These are phyloP conservation scores for Colletotrichum siamense DNA, from an alignment of 2,329 filamentous ascomycete species.

Conservation along the genomic window DNA sequence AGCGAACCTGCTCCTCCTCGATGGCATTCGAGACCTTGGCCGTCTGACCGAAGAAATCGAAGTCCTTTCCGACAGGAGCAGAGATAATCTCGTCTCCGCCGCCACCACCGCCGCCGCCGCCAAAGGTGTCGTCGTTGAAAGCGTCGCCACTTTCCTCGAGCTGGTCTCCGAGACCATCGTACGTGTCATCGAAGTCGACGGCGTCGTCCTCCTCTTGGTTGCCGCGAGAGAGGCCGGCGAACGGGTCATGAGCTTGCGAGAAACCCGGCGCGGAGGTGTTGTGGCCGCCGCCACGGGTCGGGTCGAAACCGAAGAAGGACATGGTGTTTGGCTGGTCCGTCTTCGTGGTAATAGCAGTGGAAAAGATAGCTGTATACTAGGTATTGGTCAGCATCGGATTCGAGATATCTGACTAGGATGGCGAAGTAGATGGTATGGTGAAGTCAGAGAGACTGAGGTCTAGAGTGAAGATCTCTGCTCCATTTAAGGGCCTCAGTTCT, in stretches of 20 bases:
- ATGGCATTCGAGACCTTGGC: conserved; percentile 86
- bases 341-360: neutral
- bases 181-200: conserved; percentile 92
- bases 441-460: neutral
- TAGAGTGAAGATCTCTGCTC: neutral
- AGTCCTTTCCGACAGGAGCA: conserved; percentile 81
- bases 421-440: neutral
- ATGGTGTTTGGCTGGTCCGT: conserved; percentile 50
- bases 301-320: conserved; percentile 93
- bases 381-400: conserved; percentile 8
- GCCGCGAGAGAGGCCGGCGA: conserved; percentile 77
- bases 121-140: conserved; percentile 98
- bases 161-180: conserved; percentile 90
- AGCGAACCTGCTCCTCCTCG: conserved; percentile 89
- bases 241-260: conserved; percentile 83
- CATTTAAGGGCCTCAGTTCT: neutral
- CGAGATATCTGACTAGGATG: neutral
- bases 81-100: conserved; percentile 43
- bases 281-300: conserved; percentile 59
- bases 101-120: conserved; percentile 44
- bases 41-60: conserved; percentile 95
- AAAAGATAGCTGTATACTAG: conserved; percentile 15
- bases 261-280: conserved; percentile 78
- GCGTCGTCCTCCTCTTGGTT: conserved; percentile 64
- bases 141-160: conserved; percentile 92